Percentiles rank a stretch among this genome's conserved stretches.
These are phyloP conservation scores for Pseudonitzschia delicatissima DNA, from an alignment of 108 stramenopile genomes.

Conservation along the genomic window DNA sequence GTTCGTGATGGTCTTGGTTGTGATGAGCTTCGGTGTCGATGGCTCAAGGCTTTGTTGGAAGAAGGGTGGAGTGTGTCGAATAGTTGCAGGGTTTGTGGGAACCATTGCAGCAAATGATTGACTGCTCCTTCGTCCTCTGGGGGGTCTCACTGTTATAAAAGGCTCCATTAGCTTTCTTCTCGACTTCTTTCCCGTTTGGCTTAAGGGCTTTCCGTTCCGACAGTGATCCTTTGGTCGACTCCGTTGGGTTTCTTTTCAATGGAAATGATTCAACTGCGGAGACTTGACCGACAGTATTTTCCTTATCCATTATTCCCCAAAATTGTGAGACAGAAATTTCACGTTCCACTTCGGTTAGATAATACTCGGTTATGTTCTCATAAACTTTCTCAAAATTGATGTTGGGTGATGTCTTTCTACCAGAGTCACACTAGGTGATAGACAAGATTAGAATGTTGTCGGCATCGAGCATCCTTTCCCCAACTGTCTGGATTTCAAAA, in stretches of 20 bases:
- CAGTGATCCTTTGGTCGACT: neutral
- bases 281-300: neutral
- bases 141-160: neutral
- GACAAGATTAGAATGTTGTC: no score
- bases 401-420: no score
- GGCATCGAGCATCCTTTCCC: neutral
- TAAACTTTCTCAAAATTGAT: no score
- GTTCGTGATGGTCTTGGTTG: neutral
- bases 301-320: neutral
- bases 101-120: neutral
- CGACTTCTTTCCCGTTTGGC: neutral
- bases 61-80: neutral
- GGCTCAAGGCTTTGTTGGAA: neutral
- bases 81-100: neutral
- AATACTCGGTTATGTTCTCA: neutral
- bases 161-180: neutral
- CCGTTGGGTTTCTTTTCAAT: neutral
- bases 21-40: constrained; percentile 9
- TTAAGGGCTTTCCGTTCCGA: neutral
- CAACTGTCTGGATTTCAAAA: constrained; percentile 1
- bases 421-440: no score
- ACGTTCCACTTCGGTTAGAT: neutral
- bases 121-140: neutral
- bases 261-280: neutral
- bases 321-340: neutral